phyloP scores from a whole-genome alignment of 352 stramenopile species.

The Pythium biforme region DNA sequence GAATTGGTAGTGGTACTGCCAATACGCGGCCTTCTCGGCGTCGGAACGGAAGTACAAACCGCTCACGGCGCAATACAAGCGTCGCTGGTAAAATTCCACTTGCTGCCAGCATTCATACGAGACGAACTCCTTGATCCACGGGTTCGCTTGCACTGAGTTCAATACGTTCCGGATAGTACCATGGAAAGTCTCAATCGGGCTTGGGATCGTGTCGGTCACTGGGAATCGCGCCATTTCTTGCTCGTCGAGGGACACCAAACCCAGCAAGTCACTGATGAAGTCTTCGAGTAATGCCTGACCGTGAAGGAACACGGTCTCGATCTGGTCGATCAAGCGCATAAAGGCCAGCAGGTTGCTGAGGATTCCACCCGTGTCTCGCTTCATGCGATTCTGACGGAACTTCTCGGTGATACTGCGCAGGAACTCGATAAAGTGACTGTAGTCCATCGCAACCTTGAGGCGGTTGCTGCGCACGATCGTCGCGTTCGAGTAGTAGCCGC shows the following conservation, averaged over 20 bases:
- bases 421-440: constrained; percentile 79
- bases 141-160: constrained; percentile 64
- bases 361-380: constrained; percentile 58
- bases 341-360: constrained; percentile 63
- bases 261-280: constrained; percentile 51
- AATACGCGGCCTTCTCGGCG: constrained; percentile 47
- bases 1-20: constrained; percentile 67
- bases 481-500: constrained; percentile 59
- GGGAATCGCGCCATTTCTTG: constrained; percentile 44
- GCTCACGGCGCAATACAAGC: constrained; percentile 74
- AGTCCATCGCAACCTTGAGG: constrained; percentile 74
- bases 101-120: constrained; percentile 49
- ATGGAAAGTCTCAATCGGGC: constrained; percentile 73
- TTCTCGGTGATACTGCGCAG: constrained; percentile 63
- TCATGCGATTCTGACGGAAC: constrained; percentile 47
- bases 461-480: constrained; percentile 68
- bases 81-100: constrained; percentile 57
- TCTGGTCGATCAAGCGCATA: constrained; percentile 67
- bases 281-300: constrained; percentile 61
- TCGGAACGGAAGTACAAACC: constrained; percentile 64
- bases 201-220: constrained; percentile 61
- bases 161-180: constrained; percentile 71
- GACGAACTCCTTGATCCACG: constrained; percentile 64
- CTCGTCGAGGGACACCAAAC: constrained; percentile 43
- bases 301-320: constrained; percentile 74